These are phyloP conservation scores for Croton laevigatus DNA, from an alignment of 441 rosid genomes.

Conservation along the genomic window DNA sequence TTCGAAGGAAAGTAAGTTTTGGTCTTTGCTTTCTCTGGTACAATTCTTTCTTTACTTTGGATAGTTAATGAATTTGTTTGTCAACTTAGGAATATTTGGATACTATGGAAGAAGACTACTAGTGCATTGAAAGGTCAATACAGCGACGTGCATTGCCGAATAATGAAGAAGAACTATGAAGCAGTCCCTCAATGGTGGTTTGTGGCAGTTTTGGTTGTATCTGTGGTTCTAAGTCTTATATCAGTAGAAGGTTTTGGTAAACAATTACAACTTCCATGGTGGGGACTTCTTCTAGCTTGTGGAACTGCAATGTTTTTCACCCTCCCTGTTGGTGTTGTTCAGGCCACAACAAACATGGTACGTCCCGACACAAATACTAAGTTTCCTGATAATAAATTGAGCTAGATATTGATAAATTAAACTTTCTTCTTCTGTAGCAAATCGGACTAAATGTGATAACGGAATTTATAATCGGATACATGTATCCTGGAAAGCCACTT, in stretches of 20 bases:
- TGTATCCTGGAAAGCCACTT: constrained; percentile 68
- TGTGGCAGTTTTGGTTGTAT: constrained; percentile 30
- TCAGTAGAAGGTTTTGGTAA: constrained; percentile 56
- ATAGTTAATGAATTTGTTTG: not conserved
- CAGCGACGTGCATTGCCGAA: constrained; percentile 62
- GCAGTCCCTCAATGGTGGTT: constrained; percentile 84
- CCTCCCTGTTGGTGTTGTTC: constrained; percentile 66
- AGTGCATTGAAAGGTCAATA: constrained; percentile 32
- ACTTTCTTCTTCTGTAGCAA: constrained; percentile 27
- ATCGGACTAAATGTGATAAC: constrained; percentile 75
- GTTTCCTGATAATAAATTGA: not conserved
- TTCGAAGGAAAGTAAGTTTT: constrained; percentile 65
- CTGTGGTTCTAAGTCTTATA: constrained; percentile 40
- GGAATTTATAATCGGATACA: constrained; percentile 68
- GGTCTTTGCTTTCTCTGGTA: not conserved
- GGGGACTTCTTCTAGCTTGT: constrained; percentile 74
- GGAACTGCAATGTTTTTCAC: constrained; percentile 64
- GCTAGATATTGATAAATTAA: not conserved
- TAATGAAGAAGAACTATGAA: constrained; percentile 70
- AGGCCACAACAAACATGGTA: constrained; percentile 69
- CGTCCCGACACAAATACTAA: not conserved
- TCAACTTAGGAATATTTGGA: constrained; percentile 45
- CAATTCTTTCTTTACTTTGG: not conserved
- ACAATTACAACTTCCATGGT: constrained; percentile 80
- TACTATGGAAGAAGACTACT: constrained; percentile 52